Evolutionary conservation across 1,284 basidiomycete species (phyloP).

Genomic region (Heterobasidion occidentale): DNA sequence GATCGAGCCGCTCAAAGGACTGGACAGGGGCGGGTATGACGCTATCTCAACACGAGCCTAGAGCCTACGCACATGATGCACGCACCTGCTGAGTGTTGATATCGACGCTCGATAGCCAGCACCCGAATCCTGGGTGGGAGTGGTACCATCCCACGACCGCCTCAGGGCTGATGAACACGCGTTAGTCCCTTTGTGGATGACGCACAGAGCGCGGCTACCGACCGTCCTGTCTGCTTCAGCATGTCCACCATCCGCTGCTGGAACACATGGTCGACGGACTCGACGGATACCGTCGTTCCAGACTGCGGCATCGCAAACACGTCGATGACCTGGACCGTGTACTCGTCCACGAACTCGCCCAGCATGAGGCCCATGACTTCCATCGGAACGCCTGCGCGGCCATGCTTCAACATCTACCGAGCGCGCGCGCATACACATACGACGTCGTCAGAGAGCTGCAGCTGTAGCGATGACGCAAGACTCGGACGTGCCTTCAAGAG

Average conservation of each 20-base stretch:
- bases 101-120: constrained; percentile 98
- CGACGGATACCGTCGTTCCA: constrained; percentile 96
- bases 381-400: constrained; percentile 97
- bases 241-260: constrained; percentile 99
- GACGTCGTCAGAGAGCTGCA: constrained; percentile 1
- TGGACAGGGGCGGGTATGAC: constrained; percentile 26
- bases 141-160: constrained; percentile 99
- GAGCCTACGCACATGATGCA: constrained; percentile 4
- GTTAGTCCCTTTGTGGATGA: constrained; percentile 1
- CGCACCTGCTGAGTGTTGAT: constrained; percentile 97
- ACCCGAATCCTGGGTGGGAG: constrained; percentile 99
- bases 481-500: constrained; percentile 69
- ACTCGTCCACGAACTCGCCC: constrained; percentile 98
- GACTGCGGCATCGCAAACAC: constrained; percentile 99
- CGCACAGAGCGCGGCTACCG: constrained; percentile 20
- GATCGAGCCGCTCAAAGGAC: constrained; percentile 96
- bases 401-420: constrained; percentile 95
- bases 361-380: constrained; percentile 99
- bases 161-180: constrained; percentile 63
- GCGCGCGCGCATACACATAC: background rate
- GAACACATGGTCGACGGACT: constrained; percentile 99
- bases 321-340: constrained; percentile 95
- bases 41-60: constrained; percentile 7
- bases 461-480: background rate
- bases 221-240: constrained; percentile 98